These are phyloP conservation scores for Trichosporon coremiiforme DNA, from an alignment of 1,284 basidiomycete genomes.

Conservation along the genomic window DNA sequence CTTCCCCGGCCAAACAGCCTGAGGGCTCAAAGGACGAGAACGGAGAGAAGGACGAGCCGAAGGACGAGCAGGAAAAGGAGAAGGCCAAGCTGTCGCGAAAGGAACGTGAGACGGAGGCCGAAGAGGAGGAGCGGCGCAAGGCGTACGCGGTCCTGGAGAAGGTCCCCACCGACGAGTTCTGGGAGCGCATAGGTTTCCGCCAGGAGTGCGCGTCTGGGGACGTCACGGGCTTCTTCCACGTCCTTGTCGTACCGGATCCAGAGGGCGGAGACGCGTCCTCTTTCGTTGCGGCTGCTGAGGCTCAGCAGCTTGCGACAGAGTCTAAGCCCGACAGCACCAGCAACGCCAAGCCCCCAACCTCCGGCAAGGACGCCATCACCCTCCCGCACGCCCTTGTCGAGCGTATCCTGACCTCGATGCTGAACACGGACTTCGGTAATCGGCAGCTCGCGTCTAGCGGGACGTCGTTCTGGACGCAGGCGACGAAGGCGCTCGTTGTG, in stretches of 20 bases:
- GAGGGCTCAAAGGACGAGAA: not conserved
- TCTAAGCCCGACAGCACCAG: not conserved
- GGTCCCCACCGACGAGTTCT: slow-evolving; percentile 71
- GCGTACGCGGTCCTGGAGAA: slow-evolving; percentile 54
- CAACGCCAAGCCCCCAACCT: not conserved
- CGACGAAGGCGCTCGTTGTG: slow-evolving; percentile 57
- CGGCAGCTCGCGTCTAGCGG: slow-evolving; percentile 66
- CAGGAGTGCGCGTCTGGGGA: slow-evolving; percentile 86
- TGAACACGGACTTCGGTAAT: slow-evolving; percentile 76
- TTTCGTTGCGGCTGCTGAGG: not conserved
- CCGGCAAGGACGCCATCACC: not conserved
- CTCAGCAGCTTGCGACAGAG: not conserved
- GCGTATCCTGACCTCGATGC: slow-evolving; percentile 68
- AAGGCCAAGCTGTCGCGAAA: slow-evolving; percentile 38
- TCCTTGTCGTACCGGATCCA: not conserved
- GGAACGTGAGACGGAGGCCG: slow-evolving; percentile 50
- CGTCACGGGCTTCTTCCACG: slow-evolving; percentile 83
- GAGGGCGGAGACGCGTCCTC: not conserved
- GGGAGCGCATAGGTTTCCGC: slow-evolving; percentile 90
- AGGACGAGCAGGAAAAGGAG: not conserved
- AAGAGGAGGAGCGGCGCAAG: slow-evolving; percentile 49
- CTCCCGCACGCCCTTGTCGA: slow-evolving; percentile 67
- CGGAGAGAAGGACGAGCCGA: not conserved
- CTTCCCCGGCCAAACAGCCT: not conserved
- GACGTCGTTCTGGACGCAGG: slow-evolving; percentile 68